Evolutionary conservation across 805 yeast genomes (phyloP).

Genomic region (Cephaloascus albidus): DNA sequence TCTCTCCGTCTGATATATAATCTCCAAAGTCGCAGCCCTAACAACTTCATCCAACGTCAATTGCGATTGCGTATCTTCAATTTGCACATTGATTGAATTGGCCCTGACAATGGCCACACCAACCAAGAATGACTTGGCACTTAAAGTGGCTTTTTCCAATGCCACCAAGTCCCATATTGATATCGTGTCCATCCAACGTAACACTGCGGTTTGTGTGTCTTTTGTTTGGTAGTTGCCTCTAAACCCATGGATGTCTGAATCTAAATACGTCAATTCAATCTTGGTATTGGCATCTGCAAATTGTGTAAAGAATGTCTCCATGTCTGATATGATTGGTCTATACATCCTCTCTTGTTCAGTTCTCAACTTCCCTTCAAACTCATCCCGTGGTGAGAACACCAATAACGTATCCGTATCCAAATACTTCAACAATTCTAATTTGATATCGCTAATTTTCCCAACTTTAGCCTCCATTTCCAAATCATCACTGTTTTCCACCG

Average conservation of each 20-base stretch:
- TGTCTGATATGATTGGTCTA: conserved; percentile 61
- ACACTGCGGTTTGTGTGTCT: conserved; percentile 52
- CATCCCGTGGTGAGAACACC: conserved; percentile 71
- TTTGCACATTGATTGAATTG: conserved; percentile 14
- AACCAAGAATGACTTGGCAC: conserved; percentile 78
- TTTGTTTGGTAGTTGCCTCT: conserved; percentile 69
- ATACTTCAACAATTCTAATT: conserved; percentile 60
- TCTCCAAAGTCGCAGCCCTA: conserved; percentile 72
- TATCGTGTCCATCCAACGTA: conserved; percentile 52
- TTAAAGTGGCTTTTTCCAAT: conserved; percentile 79
- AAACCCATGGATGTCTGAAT: conserved; percentile 74
- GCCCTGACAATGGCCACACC: conserved; percentile 63
- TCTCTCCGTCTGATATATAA: conserved; percentile 70
- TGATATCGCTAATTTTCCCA: conserved; percentile 51
- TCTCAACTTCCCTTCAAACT: conserved; percentile 78
- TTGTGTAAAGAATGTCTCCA: conserved; percentile 48
- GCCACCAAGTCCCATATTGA: conserved; percentile 77
- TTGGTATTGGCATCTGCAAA: conserved; percentile 20
- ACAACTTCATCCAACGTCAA: conserved; percentile 62
- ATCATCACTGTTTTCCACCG: conserved; percentile 25
- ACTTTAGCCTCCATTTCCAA: conserved; percentile 48
- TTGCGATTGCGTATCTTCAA: conserved; percentile 15
- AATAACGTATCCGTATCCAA: conserved; percentile 91
- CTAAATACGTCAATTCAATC: conserved; percentile 49
- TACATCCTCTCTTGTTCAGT: conserved; percentile 71